Percentiles rank a stretch among this genome's conserved stretches.
Evolutionary conservation across 352 stramenopile genomes (phyloP).

Genomic region (Blastocystis hominis): DNA sequence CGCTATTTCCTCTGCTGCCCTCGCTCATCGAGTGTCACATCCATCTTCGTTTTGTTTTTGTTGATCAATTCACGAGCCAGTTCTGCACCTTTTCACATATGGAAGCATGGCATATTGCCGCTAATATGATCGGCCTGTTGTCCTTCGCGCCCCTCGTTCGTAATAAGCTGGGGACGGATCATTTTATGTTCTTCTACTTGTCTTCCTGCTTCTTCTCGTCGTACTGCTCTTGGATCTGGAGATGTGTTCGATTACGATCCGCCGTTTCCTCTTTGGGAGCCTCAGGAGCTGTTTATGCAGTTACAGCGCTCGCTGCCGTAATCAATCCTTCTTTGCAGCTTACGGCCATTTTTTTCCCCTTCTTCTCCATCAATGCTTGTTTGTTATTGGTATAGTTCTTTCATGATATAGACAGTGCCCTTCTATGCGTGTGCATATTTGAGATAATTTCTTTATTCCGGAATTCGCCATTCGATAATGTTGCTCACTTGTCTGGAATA

Average conservation of each 20-base stretch:
- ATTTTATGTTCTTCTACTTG: constrained; percentile 50
- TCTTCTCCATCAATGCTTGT: constrained; percentile 8
- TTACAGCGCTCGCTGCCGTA: neutral
- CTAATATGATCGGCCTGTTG: constrained; percentile 20
- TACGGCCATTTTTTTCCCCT: constrained; percentile 41
- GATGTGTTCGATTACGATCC: neutral
- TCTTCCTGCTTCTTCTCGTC: constrained; percentile 40
- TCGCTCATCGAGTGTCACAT: neutral
- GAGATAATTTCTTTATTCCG: neutral
- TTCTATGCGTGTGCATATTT: neutral
- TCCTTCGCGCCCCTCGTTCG: constrained; percentile 11
- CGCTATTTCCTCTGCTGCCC: neutral
- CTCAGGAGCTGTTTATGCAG: constrained; percentile 47
- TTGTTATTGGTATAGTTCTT: neutral
- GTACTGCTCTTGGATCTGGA: constrained; percentile 13
- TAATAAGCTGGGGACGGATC: constrained; percentile 15
- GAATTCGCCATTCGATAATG: constrained; percentile 14
- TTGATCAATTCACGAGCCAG: neutral
- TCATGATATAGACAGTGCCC: neutral
- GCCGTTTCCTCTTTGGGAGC: constrained; percentile 39
- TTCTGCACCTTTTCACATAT: constrained; percentile 29
- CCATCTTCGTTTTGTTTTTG: neutral
- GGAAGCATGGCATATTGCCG: neutral
- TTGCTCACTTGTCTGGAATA: neutral
- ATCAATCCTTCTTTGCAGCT: neutral